Conservation (phyloP, 805 yeast species). For the Schwanniomyces polymorphus region DNA sequence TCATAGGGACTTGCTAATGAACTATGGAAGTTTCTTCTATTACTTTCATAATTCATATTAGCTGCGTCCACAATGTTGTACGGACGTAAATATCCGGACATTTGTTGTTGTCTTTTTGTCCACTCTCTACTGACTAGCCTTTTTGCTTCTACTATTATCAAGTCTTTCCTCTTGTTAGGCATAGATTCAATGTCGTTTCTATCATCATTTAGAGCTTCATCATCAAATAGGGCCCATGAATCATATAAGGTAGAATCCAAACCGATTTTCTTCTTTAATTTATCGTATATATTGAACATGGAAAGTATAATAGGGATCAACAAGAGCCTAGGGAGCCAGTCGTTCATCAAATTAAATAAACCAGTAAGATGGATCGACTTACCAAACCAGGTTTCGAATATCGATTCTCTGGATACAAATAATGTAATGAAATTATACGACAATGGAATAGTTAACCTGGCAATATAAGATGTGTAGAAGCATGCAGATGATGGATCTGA, state of each 20-base stretch:
- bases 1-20: conserved; percentile 13
- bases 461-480: conserved; percentile 77
- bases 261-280: conserved; percentile 43
- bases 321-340: conserved; percentile 73
- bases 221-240: conserved; percentile 39
- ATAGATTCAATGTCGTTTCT: conserved; percentile 12
- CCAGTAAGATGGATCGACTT: conserved; percentile 73
- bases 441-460: conserved; percentile 79
- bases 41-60: conserved; percentile 26
- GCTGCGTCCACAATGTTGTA: conserved; percentile 24
- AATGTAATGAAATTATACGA: conserved; percentile 76
- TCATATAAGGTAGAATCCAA: conserved; percentile 38
- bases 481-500: conserved; percentile 75
- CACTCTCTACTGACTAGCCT: conserved; percentile 37
- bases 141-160: conserved; percentile 43
- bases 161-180: conserved; percentile 28
- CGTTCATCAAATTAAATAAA: conserved; percentile 68
- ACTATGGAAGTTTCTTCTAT: conserved; percentile 25
- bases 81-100: conserved; percentile 19
- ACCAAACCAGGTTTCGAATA: conserved; percentile 75
- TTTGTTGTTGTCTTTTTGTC: conserved; percentile 21
- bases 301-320: conserved; percentile 70
- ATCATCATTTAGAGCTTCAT: conserved; percentile 18
- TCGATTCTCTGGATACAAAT: conserved; percentile 49
- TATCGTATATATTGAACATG: conserved; percentile 65